A percentile compares a stretch with the other conserved stretches of the same genome.
Conservation (phyloP, 352 stramenopile species). For the Globisporangium carolinianum region DNA sequence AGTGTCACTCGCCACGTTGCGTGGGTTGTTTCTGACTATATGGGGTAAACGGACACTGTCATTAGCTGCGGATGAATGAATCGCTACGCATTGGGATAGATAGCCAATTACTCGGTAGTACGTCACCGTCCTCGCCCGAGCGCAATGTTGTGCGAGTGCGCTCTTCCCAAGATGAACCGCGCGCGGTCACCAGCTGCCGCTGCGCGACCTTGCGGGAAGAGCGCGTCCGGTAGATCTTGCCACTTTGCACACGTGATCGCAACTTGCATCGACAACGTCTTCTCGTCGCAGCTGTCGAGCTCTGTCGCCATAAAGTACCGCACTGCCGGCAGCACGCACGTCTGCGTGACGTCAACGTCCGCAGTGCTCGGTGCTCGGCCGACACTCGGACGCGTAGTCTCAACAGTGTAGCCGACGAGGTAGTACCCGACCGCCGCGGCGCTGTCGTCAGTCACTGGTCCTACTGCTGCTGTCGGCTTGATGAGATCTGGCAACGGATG, state of each 20-base stretch:
- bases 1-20: too few relatives aligned
- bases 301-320: conserved; percentile 82
- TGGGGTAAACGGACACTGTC: too few relatives aligned
- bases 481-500: conserved; percentile 69
- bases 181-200: conserved; percentile 66
- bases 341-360: conserved; percentile 29
- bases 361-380: too few relatives aligned
- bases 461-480: conserved; percentile 11
- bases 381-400: too few relatives aligned
- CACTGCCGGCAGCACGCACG: conserved; percentile 45
- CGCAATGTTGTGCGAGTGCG: conserved; percentile 57
- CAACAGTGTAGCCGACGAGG: conserved; percentile 62
- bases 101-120: too few relatives aligned
- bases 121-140: conserved; percentile 37
- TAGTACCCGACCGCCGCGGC: conserved; percentile 43
- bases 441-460: neutral
- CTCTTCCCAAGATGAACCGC: conserved; percentile 70
- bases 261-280: conserved; percentile 50
- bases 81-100: too few relatives aligned
- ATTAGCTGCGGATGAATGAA: too few relatives aligned
- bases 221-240: conserved; percentile 53
- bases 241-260: conserved; percentile 58
- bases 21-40: too few relatives aligned
- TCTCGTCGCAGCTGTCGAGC: conserved; percentile 43
- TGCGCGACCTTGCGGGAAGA: conserved; percentile 56